Conservation (phyloP, 805 yeast genomes). For the Ogataea saltuana region DNA sequence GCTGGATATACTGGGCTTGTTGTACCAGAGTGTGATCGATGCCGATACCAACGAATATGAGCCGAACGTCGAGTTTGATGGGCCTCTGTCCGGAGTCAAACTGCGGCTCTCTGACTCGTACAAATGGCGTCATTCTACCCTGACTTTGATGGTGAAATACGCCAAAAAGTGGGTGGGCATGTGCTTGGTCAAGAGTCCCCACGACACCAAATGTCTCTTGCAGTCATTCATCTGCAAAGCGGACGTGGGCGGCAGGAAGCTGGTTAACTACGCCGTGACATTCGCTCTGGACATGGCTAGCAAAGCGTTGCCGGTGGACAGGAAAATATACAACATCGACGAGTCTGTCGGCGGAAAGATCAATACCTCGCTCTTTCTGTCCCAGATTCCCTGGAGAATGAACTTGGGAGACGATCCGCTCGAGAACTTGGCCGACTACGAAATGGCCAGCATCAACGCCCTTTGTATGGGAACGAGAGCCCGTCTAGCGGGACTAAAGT, state of each 20-base stretch:
- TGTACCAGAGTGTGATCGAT: constrained; percentile 80
- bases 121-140: constrained; percentile 70
- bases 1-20: constrained; percentile 73
- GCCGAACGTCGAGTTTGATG: constrained; percentile 68
- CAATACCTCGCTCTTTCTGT: constrained; percentile 69
- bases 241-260: constrained; percentile 24
- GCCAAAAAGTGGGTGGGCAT: constrained; percentile 69
- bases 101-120: constrained; percentile 72
- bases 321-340: constrained; percentile 55
- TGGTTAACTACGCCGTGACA: constrained; percentile 75
- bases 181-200: constrained; percentile 58
- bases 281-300: constrained; percentile 92
- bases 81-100: constrained; percentile 45
- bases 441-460: constrained; percentile 28
- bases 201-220: constrained; percentile 76
- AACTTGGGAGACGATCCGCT: constrained; percentile 40
- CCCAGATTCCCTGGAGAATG: constrained; percentile 69
- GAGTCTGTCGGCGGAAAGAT: constrained; percentile 36
- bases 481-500: constrained; percentile 13
- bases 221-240: constrained; percentile 66
- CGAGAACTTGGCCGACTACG: constrained; percentile 31
- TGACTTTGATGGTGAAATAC: constrained; percentile 55
- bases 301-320: constrained; percentile 60
- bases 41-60: constrained; percentile 83
- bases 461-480: constrained; percentile 14